These are phyloP conservation scores for Ceratobasidium sp. DNA, from an alignment of 1,284 basidiomycete species.

Conservation along the genomic window DNA sequence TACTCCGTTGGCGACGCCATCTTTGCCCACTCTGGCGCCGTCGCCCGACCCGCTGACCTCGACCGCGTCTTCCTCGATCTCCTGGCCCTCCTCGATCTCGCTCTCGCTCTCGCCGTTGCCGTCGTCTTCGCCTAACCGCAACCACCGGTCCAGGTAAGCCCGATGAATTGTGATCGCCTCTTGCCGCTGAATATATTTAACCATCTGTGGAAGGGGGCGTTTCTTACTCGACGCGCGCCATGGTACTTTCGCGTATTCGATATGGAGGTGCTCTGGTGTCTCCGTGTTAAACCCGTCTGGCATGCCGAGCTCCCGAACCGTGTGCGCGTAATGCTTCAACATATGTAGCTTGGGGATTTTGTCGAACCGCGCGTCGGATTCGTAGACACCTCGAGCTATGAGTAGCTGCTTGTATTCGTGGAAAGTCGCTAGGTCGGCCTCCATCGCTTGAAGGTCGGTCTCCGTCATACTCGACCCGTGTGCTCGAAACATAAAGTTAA, in stretches of 20 bases:
- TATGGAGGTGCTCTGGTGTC: slow-evolving; percentile 35
- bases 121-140: neutral
- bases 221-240: slow-evolving; percentile 3
- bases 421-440: neutral
- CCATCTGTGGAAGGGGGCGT: slow-evolving; percentile 14
- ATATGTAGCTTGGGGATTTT: slow-evolving; percentile 30
- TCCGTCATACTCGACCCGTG: slow-evolving; percentile 15
- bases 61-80: neutral
- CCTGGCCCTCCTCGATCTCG: neutral
- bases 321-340: slow-evolving; percentile 17
- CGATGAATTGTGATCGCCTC: slow-evolving; percentile 23
- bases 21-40: neutral
- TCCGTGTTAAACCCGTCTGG: slow-evolving; percentile 31
- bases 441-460: neutral
- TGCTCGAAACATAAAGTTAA: slow-evolving; percentile 10
- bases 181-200: slow-evolving; percentile 6
- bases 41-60: neutral
- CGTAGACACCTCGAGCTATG: slow-evolving; percentile 19
- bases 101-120: neutral
- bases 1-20: no score
- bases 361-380: neutral
- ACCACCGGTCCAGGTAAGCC: neutral
- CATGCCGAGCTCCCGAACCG: neutral
- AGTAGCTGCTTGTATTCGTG: slow-evolving; percentile 8
- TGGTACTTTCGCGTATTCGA: slow-evolving; percentile 35